Percentiles rank a stretch among this genome's conserved stretches.
These are phyloP conservation scores for Arbutus unedo DNA, from an alignment of 148 eudicot species.

Conservation along the genomic window DNA sequence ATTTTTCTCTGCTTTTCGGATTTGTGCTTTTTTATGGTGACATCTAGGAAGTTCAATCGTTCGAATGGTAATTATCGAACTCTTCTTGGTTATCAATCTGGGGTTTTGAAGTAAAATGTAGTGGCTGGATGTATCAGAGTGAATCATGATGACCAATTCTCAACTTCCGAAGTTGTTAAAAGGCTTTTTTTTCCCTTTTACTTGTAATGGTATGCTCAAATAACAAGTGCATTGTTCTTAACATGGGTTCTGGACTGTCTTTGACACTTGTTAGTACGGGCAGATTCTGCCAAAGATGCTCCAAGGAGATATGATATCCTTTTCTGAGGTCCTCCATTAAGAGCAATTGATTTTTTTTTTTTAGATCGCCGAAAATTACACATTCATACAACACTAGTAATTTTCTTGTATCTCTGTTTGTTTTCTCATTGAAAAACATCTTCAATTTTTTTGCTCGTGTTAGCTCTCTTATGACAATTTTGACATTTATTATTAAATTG, in stretches of 20 bases:
- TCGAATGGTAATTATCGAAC: background rate
- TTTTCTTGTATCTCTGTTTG: too few species aligned
- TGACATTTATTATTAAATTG: too few species aligned
- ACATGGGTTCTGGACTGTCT: background rate
- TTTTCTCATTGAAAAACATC: too few species aligned
- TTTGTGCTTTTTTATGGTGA: constrained; percentile 7
- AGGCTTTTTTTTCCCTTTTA: background rate
- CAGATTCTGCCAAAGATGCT: background rate
- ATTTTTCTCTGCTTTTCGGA: background rate
- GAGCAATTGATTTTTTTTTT: background rate
- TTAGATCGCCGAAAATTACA: too few species aligned
- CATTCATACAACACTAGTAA: too few species aligned
- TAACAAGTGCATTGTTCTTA: background rate
- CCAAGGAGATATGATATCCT: background rate
- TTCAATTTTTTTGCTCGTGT: too few species aligned
- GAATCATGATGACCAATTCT: background rate
- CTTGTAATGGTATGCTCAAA: background rate
- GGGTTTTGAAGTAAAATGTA: background rate
- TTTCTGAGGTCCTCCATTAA: background rate
- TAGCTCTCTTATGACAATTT: too few species aligned
- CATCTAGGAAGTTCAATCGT: constrained; percentile 12
- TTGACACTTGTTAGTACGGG: background rate
- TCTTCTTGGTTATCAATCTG: background rate
- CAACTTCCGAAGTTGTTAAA: background rate
- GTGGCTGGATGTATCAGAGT: background rate